Conservation (phyloP, 164 flowering plant genomes). For the Liquidambar formosana region DNA sequence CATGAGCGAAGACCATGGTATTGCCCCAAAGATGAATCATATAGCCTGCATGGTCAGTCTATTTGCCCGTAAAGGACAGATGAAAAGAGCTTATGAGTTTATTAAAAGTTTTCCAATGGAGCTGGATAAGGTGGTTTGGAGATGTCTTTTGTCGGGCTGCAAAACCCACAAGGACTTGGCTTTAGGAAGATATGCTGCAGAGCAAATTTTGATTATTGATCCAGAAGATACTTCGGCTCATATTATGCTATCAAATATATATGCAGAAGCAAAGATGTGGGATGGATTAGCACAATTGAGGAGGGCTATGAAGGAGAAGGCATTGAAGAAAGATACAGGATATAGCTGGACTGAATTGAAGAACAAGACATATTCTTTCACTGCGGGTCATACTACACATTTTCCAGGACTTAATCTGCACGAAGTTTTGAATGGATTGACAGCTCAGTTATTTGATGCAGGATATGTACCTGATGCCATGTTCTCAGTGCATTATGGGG, state of each 20-base stretch:
- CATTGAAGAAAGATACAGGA: constrained; percentile 46
- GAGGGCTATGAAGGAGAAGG: constrained; percentile 33
- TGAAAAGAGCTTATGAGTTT: constrained; percentile 35
- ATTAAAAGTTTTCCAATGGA: constrained; percentile 20
- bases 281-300: constrained; percentile 35
- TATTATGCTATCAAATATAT: constrained; percentile 42
- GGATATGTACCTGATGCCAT: constrained; percentile 27
- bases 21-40: constrained; percentile 41
- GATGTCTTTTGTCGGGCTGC: constrained; percentile 44
- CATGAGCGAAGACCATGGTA: constrained; percentile 31
- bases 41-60: constrained; percentile 46
- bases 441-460: constrained; percentile 29
- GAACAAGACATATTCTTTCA: constrained; percentile 26
- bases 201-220: constrained; percentile 33
- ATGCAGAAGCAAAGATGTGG: constrained; percentile 48
- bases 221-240: constrained; percentile 45
- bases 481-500: constrained; percentile 5
- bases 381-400: constrained; percentile 18
- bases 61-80: constrained; percentile 38
- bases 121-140: constrained; percentile 45
- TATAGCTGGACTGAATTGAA: constrained; percentile 49
- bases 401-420: constrained; percentile 13
- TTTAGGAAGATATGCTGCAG: constrained; percentile 40
- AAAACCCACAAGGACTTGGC: constrained; percentile 28
- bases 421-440: constrained; percentile 26